phyloP scores from a whole-genome alignment of 2,329 filamentous ascomycete genomes.

The Monosporascus sp. region DNA sequence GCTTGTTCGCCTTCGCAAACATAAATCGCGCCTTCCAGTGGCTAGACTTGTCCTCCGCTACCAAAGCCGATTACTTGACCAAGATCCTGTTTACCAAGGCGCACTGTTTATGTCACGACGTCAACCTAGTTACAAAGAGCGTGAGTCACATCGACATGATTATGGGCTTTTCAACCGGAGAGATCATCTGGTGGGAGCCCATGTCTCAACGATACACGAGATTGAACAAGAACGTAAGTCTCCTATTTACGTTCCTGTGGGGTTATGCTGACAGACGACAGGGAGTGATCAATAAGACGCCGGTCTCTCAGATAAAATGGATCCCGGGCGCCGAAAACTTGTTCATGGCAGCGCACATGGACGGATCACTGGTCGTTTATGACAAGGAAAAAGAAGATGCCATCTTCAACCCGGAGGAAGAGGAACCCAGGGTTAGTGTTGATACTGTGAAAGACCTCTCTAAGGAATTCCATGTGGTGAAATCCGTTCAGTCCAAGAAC shows the following conservation, averaged over 20 bases:
- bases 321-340: constrained; percentile 89
- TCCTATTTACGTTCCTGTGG: neutral
- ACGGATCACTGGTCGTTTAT: constrained; percentile 87
- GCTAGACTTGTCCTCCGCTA: constrained; percentile 77
- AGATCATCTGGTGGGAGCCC: constrained; percentile 98
- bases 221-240: constrained; percentile 85
- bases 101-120: constrained; percentile 89
- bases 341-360: constrained; percentile 87
- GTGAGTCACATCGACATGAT: constrained; percentile 79
- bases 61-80: constrained; percentile 82
- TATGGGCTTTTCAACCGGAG: constrained; percentile 92
- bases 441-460: constrained; percentile 33
- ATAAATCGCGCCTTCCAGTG: constrained; percentile 94
- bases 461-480: constrained; percentile 65
- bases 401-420: constrained; percentile 27
- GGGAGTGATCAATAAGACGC: constrained; percentile 81
- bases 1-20: constrained; percentile 88
- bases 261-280: constrained; percentile 27
- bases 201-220: constrained; percentile 93
- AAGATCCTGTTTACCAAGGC: constrained; percentile 97
- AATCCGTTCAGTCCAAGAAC: constrained; percentile 89
- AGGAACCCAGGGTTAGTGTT: constrained; percentile 28
- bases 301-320: constrained; percentile 86
- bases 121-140: constrained; percentile 78
- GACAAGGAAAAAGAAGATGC: constrained; percentile 88